Evolutionary conservation across 2,329 filamentous ascomycete genomes (phyloP), one percentile per base, ranked within the genome.

Genomic region (Hypoxylon sp.): DNA sequence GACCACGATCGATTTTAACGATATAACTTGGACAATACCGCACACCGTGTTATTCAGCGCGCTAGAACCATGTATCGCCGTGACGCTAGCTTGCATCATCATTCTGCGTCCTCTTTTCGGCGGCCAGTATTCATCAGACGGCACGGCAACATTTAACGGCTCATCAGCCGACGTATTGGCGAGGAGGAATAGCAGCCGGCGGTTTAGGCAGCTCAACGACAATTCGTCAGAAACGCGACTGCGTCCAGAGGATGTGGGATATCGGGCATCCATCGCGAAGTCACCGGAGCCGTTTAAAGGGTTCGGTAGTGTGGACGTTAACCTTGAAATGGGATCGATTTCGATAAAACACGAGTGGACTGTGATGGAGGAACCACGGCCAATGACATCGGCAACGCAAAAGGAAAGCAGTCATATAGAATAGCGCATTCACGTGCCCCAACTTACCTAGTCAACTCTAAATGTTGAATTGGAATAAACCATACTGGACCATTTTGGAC

Each of bases 21-120:
- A 81, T 65, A 68, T 80, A 24, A 80, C 80, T 15, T 78, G 73
- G 52, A 76, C 75, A 6, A 74, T 79, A 39, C 75, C 77, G 19
- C 72, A 69, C 7, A 78, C 80, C 2, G 76, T 76, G 47, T 73
- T 82, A 57, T 81, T 80, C 69, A 77, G 75, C 15, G 76, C 75
- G 8, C 67, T 81, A 17, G 81, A 83, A 69, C 80, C 80, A 17
- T 79, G 73, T 51, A 73, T 83, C 29, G 80, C 76, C 37, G 76
- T 83, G 10, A 77, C 77, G 6, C 70, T 80, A 11, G 78, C 79
- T n/a, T 83, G 80, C 59, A 73, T 83, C 19, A 81, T 82, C 0
- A 75, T 82, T 15, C 74, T 83, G 32, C 78, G 81, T 0, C 81
- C 82, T 5, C 74, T 84, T 6, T 72, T 83, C 3, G 77, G 68